Evolutionary conservation across 371 early-diverging fungal genomes (phyloP).

Genomic region (Mucor velutinosus): DNA sequence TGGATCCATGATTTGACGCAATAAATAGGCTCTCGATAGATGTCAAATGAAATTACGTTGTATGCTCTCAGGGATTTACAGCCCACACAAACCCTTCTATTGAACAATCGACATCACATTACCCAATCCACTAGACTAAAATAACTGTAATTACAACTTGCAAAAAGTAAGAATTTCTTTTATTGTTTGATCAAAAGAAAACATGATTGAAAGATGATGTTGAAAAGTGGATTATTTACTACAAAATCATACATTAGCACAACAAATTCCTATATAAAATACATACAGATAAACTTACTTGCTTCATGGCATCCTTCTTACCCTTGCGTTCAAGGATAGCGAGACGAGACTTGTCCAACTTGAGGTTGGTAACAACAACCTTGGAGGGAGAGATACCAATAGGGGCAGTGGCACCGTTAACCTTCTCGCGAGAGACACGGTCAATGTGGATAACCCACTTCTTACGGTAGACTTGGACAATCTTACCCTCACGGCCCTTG

Average conservation of each 20-base stretch:
- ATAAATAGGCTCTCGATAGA: too few species aligned
- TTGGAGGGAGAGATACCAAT: slow-evolving; percentile 98
- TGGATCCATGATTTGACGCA: too few species aligned
- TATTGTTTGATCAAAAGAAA: neutral
- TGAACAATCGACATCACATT: too few species aligned
- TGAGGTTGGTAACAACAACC: slow-evolving; percentile 92
- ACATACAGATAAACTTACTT: slow-evolving; percentile 21
- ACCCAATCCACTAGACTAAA: neutral
- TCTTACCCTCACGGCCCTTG: slow-evolving; percentile 98
- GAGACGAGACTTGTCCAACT: slow-evolving; percentile 96
- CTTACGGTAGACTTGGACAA: slow-evolving; percentile 94
- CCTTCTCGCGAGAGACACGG: slow-evolving; percentile 94
- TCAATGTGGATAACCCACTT: slow-evolving; percentile 98
- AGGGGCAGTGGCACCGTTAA: slow-evolving; percentile 91
- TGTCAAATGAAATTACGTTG: too few species aligned
- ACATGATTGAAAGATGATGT: neutral
- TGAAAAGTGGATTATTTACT: neutral
- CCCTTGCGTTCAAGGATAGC: slow-evolving; percentile 82
- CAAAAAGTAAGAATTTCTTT: neutral
- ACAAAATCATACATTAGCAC: neutral
- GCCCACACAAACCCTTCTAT: too few species aligned
- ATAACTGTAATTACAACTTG: neutral
- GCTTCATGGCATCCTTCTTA: slow-evolving; percentile 44
- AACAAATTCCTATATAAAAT: neutral
- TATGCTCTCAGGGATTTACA: too few species aligned